These are phyloP conservation scores for Rhododendron mucronatum DNA, from an alignment of 148 eudicot genomes.

Conservation along the genomic window DNA sequence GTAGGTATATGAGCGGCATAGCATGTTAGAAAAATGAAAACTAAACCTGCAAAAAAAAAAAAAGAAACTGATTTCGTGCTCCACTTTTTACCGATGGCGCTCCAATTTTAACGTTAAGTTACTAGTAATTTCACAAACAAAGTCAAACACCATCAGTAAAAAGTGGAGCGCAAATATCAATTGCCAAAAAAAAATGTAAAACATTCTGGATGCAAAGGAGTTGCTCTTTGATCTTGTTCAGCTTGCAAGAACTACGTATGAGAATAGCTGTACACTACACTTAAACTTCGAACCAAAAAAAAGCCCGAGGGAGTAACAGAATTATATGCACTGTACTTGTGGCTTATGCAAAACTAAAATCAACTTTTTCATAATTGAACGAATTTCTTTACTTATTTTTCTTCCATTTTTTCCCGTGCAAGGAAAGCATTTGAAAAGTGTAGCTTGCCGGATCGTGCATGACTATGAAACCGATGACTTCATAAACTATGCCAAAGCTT, in stretches of 20 bases:
- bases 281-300: not conserved
- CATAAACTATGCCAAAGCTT: constrained; percentile 37
- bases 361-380: not conserved
- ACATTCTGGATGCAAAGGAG: not conserved
- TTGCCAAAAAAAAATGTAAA: not conserved
- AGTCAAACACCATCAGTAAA: too few relatives aligned
- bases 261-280: not conserved
- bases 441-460: not conserved
- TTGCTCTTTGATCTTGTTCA: not conserved
- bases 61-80: too few relatives aligned
- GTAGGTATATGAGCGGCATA: not conserved
- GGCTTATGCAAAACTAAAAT: too few relatives aligned
- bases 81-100: too few relatives aligned
- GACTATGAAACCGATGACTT: not conserved
- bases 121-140: too few relatives aligned
- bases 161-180: too few relatives aligned
- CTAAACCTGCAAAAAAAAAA: not conserved
- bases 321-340: too few relatives aligned
- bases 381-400: not conserved
- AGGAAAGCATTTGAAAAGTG: not conserved
- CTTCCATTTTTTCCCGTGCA: not conserved
- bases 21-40: not conserved
- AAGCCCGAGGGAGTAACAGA: not conserved
- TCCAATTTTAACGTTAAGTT: too few relatives aligned
- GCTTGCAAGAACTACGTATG: not conserved